Conservation (phyloP, 225 moss, liverwort and hornwort species). For the Neckera pumila region DNA sequence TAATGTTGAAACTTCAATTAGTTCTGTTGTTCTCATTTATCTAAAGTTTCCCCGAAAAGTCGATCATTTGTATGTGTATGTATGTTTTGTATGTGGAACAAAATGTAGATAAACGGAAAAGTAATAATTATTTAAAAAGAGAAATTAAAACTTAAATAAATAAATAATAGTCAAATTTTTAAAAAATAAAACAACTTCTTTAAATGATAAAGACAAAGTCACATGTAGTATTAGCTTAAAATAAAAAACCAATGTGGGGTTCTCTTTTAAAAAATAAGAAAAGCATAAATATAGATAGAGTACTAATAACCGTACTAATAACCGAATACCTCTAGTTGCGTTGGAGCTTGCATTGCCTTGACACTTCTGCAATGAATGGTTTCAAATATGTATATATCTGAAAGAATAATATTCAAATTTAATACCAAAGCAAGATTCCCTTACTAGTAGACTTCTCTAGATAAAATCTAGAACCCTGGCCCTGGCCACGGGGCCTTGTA, state of each 20-base stretch:
- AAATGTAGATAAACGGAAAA: background rate
- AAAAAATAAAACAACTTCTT: background rate
- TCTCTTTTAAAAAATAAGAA: background rate
- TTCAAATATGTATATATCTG: no score
- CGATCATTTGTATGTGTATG: background rate
- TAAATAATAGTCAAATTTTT: background rate
- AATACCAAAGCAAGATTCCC: background rate
- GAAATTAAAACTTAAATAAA: background rate
- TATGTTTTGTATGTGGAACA: background rate
- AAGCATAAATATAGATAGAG: background rate
- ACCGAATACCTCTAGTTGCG: background rate
- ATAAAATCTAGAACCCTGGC: background rate
- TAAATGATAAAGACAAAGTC: background rate
- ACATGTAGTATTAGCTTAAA: background rate
- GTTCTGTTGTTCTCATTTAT: background rate
- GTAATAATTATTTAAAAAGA: background rate
- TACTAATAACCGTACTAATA: background rate
- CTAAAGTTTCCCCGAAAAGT: background rate
- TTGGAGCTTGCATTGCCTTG: background rate
- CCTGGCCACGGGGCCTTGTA: background rate
- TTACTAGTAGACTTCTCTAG: background rate
- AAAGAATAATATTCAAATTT: background rate
- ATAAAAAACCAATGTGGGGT: background rate
- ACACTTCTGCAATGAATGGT: background rate
- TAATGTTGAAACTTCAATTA: background rate